These are phyloP conservation scores for Penicillium macrosclerotiorum DNA, from an alignment of 495 filamentous ascomycete species.

Conservation along the genomic window DNA sequence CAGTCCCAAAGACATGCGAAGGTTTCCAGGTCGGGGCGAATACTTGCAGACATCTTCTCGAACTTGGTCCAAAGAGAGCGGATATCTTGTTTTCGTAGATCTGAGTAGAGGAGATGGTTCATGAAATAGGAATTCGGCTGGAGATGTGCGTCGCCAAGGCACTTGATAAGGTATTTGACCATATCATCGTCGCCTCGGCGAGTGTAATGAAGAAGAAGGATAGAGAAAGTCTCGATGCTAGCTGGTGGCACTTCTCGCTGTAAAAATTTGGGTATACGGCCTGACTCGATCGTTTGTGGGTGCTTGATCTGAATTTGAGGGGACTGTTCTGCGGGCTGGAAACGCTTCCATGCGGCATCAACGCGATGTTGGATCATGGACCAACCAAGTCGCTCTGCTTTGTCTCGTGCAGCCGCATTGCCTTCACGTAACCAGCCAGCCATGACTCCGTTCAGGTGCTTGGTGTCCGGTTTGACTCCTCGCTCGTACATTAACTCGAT, in stretches of 20 bases:
- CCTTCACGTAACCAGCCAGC: conserved; percentile 69
- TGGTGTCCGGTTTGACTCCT: conserved; percentile 61
- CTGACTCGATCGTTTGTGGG: conserved; percentile 9
- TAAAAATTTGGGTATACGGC: conserved; percentile 35
- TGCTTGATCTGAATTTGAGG: conserved; percentile 23
- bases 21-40: conserved; percentile 65
- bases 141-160: conserved; percentile 58
- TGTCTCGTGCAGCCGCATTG: conserved; percentile 47
- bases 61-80: conserved; percentile 56
- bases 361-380: conserved; percentile 69
- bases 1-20: conserved; percentile 67
- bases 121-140: conserved; percentile 67
- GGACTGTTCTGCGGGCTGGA: conserved; percentile 16
- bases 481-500: conserved; percentile 65
- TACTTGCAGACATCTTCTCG: conserved; percentile 39
- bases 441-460: conserved; percentile 73
- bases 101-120: conserved; percentile 69
- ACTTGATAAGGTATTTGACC: conserved; percentile 55
- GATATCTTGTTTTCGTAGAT: conserved; percentile 52
- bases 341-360: conserved; percentile 51
- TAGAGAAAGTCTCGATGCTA: conserved; percentile 72
- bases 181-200: conserved; percentile 55
- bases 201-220: conserved; percentile 70
- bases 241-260: conserved; percentile 52
- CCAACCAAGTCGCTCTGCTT: conserved; percentile 72